Conservation (phyloP, 169 alveolate species). For the Eimeria tenella region DNA sequence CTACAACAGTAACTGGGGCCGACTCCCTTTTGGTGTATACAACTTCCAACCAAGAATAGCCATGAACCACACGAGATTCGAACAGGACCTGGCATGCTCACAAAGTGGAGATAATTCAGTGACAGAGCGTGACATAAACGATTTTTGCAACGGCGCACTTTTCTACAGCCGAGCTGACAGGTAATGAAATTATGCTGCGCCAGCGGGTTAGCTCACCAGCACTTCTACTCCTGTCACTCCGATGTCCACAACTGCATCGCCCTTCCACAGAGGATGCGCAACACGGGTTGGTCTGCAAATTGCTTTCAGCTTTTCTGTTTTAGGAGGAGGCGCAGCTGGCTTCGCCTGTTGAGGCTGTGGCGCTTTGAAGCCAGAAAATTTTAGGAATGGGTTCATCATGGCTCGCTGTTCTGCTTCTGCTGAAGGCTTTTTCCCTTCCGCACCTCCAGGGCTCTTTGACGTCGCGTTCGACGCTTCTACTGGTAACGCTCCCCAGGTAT, state of each 20-base stretch:
- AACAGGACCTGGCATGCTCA: conserved; percentile 19
- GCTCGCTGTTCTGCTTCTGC: conserved; percentile 31
- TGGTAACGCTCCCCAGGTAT: conserved; percentile 78
- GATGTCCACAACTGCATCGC: conserved; percentile 46
- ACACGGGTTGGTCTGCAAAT: conserved; percentile 67
- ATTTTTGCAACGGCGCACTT: too few relatives aligned
- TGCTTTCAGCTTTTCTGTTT: conserved; percentile 23
- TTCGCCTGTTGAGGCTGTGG: conserved; percentile 46
- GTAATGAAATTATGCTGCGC: not conserved
- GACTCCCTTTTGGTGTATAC: not conserved
- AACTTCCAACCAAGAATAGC: conserved; percentile 33
- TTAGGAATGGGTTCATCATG: conserved; percentile 56
- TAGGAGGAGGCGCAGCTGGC: not conserved
- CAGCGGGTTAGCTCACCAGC: conserved; percentile 13
- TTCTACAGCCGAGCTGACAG: too few relatives aligned
- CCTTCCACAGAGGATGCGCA: conserved; percentile 72
- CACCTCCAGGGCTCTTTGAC: not conserved
- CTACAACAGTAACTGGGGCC: conserved; percentile 6
- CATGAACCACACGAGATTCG: conserved; percentile 48
- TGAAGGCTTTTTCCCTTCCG: conserved; percentile 24
- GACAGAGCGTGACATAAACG: too few relatives aligned
- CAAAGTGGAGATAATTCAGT: not conserved
- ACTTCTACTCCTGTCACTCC: conserved; percentile 45
- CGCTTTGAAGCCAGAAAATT: conserved; percentile 29
- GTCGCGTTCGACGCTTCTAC: conserved; percentile 33